Evolutionary conservation across 1,284 basidiomycete species (phyloP).

Genomic region (Irpex rosettiformis): DNA sequence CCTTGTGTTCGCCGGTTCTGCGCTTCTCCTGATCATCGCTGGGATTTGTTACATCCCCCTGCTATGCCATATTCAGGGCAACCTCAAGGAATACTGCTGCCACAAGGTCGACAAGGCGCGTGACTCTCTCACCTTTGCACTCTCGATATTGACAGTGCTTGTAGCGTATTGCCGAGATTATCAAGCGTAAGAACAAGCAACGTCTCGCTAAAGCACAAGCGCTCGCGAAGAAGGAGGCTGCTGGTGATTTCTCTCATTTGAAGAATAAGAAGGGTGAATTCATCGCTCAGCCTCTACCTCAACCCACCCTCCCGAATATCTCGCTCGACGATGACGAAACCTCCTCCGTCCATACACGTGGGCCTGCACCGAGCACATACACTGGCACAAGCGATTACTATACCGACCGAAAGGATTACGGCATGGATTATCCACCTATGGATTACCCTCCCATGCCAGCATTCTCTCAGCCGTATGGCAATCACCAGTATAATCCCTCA

Average conservation of each 20-base stretch:
- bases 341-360: slow-evolving; percentile 50
- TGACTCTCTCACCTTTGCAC: neutral
- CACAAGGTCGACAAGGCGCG: slow-evolving; percentile 96
- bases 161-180: slow-evolving; percentile 88
- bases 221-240: slow-evolving; percentile 87
- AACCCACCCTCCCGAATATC: slow-evolving; percentile 93
- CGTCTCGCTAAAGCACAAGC: slow-evolving; percentile 80
- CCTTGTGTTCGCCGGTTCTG: slow-evolving; percentile 80
- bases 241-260: slow-evolving; percentile 85
- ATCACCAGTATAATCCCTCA: slow-evolving; percentile 55
- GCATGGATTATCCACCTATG: slow-evolving; percentile 38
- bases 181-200: slow-evolving; percentile 89
- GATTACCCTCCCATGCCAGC: slow-evolving; percentile 65
- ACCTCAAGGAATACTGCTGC: slow-evolving; percentile 97
- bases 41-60: slow-evolving; percentile 90
- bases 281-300: slow-evolving; percentile 80
- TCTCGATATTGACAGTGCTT: slow-evolving; percentile 1
- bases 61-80: slow-evolving; percentile 93
- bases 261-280: slow-evolving; percentile 93
- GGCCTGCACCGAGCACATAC: slow-evolving; percentile 50
- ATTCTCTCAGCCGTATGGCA: slow-evolving; percentile 54
- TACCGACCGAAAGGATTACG: slow-evolving; percentile 46
- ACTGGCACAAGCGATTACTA: slow-evolving; percentile 49
- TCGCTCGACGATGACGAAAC: slow-evolving; percentile 80
- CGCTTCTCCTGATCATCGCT: slow-evolving; percentile 80